These are phyloP conservation scores for Acanthamoeba triangularis DNA, from an alignment of 208 protist species.

Conservation along the genomic window DNA sequence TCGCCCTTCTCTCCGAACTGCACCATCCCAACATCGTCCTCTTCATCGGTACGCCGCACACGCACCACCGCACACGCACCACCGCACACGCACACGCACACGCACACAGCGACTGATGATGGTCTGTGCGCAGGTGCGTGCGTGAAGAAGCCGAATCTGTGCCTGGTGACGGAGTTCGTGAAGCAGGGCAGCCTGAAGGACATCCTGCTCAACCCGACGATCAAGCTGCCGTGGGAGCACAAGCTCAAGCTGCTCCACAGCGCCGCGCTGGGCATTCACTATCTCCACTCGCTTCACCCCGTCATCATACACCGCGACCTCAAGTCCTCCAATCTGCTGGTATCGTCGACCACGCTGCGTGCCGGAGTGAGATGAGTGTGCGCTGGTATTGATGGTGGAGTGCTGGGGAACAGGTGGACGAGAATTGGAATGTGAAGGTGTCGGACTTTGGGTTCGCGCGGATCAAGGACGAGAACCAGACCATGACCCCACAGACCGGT, in stretches of 20 bases:
- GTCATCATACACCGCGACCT: slow-evolving; percentile 35
- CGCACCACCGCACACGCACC: neutral
- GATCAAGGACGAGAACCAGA: slow-evolving; percentile 49
- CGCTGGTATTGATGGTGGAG: neutral
- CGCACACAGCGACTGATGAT: neutral
- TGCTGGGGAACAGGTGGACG: neutral
- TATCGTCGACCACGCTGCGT: neutral
- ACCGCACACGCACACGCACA: neutral
- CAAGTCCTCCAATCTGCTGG: slow-evolving; percentile 1
- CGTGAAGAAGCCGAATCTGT: slow-evolving; percentile 82
- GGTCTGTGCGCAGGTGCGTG: slow-evolving; percentile 36
- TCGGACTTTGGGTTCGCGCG: slow-evolving; percentile 59
- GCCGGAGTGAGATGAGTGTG: no score
- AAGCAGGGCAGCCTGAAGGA: slow-evolving; percentile 75
- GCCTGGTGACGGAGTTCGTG: slow-evolving; percentile 87
- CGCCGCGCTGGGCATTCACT: slow-evolving; percentile 65
- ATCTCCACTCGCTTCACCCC: neutral
- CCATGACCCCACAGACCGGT: slow-evolving; percentile 30
- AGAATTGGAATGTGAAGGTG: slow-evolving; percentile 58
- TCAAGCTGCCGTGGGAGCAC: slow-evolving; percentile 22
- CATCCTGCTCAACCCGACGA: slow-evolving; percentile 73
- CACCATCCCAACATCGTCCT: slow-evolving; percentile 85
- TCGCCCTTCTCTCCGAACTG: slow-evolving; percentile 79
- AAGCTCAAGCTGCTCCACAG: slow-evolving; percentile 10
- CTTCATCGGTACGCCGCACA: slow-evolving; percentile 76